A percentile compares a stretch with the other conserved stretches of the same genome.
Evolutionary conservation across 257 asterid genomes (phyloP).

Genomic region (Solanum bukasovii): DNA sequence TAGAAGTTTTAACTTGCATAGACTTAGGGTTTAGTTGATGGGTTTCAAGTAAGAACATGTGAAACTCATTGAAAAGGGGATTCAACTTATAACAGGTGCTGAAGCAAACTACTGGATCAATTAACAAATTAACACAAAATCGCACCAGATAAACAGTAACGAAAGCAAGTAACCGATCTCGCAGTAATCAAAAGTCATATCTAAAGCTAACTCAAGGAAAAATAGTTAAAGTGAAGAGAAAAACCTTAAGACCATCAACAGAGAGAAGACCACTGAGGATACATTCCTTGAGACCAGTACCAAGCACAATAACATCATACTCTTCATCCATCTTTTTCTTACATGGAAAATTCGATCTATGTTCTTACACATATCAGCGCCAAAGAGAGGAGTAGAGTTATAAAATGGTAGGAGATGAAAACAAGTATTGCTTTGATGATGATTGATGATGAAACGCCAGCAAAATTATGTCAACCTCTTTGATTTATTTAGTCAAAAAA

Average conservation of each 20-base stretch:
- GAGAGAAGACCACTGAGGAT: conserved; percentile 89
- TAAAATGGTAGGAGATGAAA: not conserved
- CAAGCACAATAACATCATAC: conserved; percentile 85
- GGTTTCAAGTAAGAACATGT: not conserved
- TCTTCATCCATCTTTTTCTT: conserved; percentile 51
- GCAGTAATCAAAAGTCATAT: not conserved
- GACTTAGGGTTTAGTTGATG: not conserved
- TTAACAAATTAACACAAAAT: not conserved
- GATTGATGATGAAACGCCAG: not conserved
- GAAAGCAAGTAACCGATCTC: not conserved
- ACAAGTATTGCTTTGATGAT: not conserved
- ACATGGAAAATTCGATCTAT: too few relatives aligned
- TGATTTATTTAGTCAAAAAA: not conserved
- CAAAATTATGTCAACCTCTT: not conserved
- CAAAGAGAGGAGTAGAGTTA: too few relatives aligned
- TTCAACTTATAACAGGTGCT: not conserved
- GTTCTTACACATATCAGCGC: too few relatives aligned
- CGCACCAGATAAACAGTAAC: not conserved
- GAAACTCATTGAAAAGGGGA: not conserved
- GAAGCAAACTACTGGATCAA: not conserved
- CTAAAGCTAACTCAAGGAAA: not conserved
- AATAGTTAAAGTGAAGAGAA: too few relatives aligned
- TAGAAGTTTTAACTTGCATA: not conserved
- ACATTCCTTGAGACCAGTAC: conserved; percentile 89
- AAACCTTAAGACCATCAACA: conserved; percentile 73